Conservation (phyloP, 306 rosid species). For the Canavalia gladiata region DNA sequence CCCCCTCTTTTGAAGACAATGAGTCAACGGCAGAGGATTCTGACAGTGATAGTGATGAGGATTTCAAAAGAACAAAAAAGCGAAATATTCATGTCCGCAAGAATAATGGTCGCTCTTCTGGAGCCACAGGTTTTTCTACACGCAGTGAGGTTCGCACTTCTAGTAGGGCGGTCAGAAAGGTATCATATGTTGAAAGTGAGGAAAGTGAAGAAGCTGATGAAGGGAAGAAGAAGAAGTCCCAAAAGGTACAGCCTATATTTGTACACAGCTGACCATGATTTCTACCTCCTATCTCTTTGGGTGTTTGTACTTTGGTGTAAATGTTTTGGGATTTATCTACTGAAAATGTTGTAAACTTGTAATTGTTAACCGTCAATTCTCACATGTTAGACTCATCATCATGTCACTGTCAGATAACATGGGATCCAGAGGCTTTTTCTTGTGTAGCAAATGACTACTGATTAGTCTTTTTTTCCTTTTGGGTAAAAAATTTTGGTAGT, state of each 20-base stretch:
- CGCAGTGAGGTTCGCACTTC: slow-evolving; percentile 90
- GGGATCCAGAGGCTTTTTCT: slow-evolving; percentile 31
- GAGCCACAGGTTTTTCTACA: slow-evolving; percentile 54
- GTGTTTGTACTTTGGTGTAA: slow-evolving; percentile 37
- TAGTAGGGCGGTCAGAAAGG: slow-evolving; percentile 87
- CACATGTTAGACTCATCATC: slow-evolving; percentile 23
- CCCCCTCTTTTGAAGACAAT: slow-evolving; percentile 81
- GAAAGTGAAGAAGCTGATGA: slow-evolving; percentile 95
- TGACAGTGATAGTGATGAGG: slow-evolving; percentile 77
- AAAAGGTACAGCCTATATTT: slow-evolving; percentile 68
- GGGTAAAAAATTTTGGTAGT: neutral
- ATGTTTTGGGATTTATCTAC: slow-evolving; percentile 34
- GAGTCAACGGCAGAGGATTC: slow-evolving; percentile 84
- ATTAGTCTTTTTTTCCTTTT: neutral
- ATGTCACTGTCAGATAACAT: slow-evolving; percentile 17
- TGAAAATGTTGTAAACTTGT: neutral
- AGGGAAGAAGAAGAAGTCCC: slow-evolving; percentile 89
- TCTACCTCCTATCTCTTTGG: slow-evolving; percentile 26
- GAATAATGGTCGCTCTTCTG: slow-evolving; percentile 64
- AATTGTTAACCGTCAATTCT: slow-evolving; percentile 23
- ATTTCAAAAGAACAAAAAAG: slow-evolving; percentile 69
- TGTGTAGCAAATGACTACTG: slow-evolving; percentile 10
- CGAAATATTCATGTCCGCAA: slow-evolving; percentile 69
- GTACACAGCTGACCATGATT: slow-evolving; percentile 32
- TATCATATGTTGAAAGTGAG: slow-evolving; percentile 99